Evolutionary conservation across 225 moss, liverwort and hornwort species (phyloP).

Genomic region (Takakia lepidozioides): DNA sequence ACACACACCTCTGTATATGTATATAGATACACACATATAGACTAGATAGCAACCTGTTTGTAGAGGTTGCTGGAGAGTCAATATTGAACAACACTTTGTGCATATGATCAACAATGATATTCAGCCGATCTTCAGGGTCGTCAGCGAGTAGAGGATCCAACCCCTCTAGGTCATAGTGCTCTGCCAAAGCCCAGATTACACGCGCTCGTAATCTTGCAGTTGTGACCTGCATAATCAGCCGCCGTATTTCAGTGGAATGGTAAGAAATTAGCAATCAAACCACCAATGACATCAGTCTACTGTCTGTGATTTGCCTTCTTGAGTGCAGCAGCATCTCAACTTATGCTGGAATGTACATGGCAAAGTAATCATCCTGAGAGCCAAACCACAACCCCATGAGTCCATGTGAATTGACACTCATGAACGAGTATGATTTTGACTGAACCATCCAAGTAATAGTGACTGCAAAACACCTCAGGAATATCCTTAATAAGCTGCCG

Average conservation of each 20-base stretch:
- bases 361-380: no score
- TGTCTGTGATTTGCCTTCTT: no score
- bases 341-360: no score
- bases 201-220: slow-evolving; percentile 76
- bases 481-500: slow-evolving; percentile 76
- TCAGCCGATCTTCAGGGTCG: slow-evolving; percentile 91
- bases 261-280: no score
- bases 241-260: no score
- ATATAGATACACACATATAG: no score
- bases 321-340: no score
- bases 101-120: slow-evolving; percentile 84
- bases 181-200: slow-evolving; percentile 84
- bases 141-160: slow-evolving; percentile 87
- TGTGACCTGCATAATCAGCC: slow-evolving; percentile 33
- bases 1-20: no score
- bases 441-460: background rate
- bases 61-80: slow-evolving; percentile 59
- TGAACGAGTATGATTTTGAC: no score
- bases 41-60: slow-evolving; percentile 77
- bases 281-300: no score
- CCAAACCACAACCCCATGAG: no score
- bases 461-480: slow-evolving; percentile 35
- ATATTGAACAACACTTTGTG: slow-evolving; percentile 79
- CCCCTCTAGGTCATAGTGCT: slow-evolving; percentile 90
- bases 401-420: no score